phyloP scores from a whole-genome alignment of 2,329 filamentous ascomycete species.

The Aspergillus brunneoviolaceus region DNA sequence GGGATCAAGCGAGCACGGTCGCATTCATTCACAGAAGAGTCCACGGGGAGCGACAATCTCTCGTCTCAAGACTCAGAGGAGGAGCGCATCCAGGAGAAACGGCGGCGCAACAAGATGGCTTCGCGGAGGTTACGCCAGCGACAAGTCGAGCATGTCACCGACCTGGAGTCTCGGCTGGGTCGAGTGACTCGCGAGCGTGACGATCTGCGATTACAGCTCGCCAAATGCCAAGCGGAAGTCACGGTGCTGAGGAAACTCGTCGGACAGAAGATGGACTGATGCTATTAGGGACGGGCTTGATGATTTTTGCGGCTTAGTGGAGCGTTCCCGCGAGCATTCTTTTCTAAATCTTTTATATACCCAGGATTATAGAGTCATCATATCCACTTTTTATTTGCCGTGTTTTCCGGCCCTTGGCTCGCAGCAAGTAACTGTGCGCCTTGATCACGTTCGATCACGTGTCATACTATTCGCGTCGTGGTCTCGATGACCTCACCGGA shows the following conservation, averaged over 20 bases:
- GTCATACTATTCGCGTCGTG: too few species aligned
- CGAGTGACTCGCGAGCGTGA: constrained; percentile 4
- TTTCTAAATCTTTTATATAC: too few species aligned
- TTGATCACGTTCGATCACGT: too few species aligned
- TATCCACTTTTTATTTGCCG: too few species aligned
- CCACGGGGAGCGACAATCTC: neutral
- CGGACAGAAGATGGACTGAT: neutral
- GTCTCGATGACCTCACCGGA: too few species aligned
- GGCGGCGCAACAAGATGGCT: constrained; percentile 6
- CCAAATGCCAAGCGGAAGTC: constrained; percentile 7
- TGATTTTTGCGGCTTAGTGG: neutral
- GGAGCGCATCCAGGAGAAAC: neutral
- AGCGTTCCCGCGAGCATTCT: neutral
- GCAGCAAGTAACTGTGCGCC: too few species aligned
- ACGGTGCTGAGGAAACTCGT: constrained; percentile 5
- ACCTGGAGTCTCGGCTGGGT: constrained; percentile 3
- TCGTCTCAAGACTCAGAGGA: neutral
- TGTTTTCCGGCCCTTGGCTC: too few species aligned
- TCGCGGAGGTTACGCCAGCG: constrained; percentile 3
- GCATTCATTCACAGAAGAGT: neutral
- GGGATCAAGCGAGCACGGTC: neutral
- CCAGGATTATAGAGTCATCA: too few species aligned
- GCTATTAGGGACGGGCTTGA: too few species aligned
- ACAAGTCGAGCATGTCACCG: constrained; percentile 1
- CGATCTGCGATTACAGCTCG: neutral